phyloP scores from a whole-genome alignment of 345 rosid species.

The Melaleuca quinquenervia region DNA sequence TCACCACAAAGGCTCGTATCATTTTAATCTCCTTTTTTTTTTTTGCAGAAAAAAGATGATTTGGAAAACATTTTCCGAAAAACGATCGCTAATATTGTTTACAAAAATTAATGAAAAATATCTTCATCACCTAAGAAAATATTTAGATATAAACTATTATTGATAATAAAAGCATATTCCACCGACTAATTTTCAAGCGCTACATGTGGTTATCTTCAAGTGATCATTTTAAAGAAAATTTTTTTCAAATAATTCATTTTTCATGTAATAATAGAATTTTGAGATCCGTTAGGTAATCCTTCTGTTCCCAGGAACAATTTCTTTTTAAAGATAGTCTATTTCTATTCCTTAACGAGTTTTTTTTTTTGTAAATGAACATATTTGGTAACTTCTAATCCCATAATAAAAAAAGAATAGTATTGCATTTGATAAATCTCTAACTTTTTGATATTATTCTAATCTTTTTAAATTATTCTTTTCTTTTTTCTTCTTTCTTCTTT shows the following conservation, averaged over 20 bases:
- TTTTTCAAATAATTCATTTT: not conserved
- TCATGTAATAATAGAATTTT: accelerated
- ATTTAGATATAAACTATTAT: not conserved
- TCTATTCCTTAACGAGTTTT: too few species aligned
- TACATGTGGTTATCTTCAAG: accelerated
- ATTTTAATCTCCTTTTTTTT: accelerated
- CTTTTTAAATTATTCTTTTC: too few species aligned
- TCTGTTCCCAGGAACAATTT: too few species aligned
- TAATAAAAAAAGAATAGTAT: too few species aligned
- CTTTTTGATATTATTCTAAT: too few species aligned
- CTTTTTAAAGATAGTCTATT: too few species aligned
- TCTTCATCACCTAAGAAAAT: not conserved
- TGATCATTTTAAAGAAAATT: not conserved
- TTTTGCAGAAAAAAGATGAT: accelerated
- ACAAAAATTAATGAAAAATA: not conserved
- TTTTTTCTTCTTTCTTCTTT: too few species aligned
- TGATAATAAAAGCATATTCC: too few species aligned
- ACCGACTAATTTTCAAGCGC: not conserved
- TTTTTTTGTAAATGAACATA: too few species aligned
- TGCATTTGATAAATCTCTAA: too few species aligned
- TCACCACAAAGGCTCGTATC: not conserved
- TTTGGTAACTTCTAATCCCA: too few species aligned
- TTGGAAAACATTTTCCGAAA: accelerated
- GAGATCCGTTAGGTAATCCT: too few species aligned
- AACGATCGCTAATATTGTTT: accelerated